phyloP scores from a whole-genome alignment of 805 yeast genomes.

The Wickerhamiella allomyrinae region DNA sequence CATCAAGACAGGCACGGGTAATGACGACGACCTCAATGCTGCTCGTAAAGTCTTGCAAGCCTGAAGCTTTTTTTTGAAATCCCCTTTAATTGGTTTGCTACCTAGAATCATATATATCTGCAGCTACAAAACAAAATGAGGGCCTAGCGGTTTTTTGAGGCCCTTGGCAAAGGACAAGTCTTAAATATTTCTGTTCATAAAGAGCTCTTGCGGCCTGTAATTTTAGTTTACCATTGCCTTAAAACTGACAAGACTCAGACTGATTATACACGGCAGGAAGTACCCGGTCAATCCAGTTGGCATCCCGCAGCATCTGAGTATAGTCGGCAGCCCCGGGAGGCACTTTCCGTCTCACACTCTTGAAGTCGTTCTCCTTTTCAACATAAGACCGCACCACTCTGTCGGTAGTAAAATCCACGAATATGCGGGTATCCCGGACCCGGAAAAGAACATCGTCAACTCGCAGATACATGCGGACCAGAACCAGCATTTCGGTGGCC shows the following conservation, averaged over 20 bases:
- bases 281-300: slow-evolving; percentile 53
- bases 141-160: too few relatives aligned
- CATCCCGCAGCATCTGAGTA: slow-evolving; percentile 58
- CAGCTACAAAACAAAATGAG: too few relatives aligned
- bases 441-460: slow-evolving; percentile 83
- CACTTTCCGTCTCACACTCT: slow-evolving; percentile 30
- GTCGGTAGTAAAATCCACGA: slow-evolving; percentile 56
- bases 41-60: slow-evolving; percentile 23
- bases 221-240: too few relatives aligned
- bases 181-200: too few relatives aligned
- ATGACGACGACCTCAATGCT: slow-evolving; percentile 26
- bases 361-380: slow-evolving; percentile 46
- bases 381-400: slow-evolving; percentile 63
- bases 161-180: too few relatives aligned
- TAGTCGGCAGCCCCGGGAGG: slow-evolving; percentile 47
- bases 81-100: too few relatives aligned
- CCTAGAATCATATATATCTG: too few relatives aligned
- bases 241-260: not conserved
- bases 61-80: too few relatives aligned
- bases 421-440: slow-evolving; percentile 72
- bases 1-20: slow-evolving; percentile 20
- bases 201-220: too few relatives aligned
- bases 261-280: slow-evolving; percentile 3
- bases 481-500: slow-evolving; percentile 59
- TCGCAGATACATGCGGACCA: slow-evolving; percentile 67